Percentiles rank a stretch among this genome's conserved stretches.
These are phyloP conservation scores for Cochlearia excelsa DNA, from an alignment of 345 rosid species.

Conservation along the genomic window DNA sequence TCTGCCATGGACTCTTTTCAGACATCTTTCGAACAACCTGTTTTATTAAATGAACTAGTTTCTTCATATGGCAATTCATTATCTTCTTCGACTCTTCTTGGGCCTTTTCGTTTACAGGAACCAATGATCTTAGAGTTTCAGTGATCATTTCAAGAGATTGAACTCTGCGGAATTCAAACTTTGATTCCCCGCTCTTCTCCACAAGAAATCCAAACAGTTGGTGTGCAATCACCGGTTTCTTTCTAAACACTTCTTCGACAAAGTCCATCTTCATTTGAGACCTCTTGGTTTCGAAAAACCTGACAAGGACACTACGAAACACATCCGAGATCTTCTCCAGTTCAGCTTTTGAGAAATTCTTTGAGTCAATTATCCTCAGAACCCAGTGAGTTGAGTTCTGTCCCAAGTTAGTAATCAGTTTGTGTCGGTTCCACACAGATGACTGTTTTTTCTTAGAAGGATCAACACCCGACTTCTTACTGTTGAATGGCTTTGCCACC, in stretches of 20 bases:
- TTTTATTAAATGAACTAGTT: conserved; percentile 51
- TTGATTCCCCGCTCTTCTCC: conserved; percentile 57
- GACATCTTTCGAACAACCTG: conserved; percentile 64
- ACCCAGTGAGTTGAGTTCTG: conserved; percentile 79
- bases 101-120: conserved; percentile 37
- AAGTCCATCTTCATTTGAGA: conserved; percentile 74
- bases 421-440: conserved; percentile 67
- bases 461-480: conserved; percentile 56
- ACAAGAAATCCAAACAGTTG: conserved; percentile 56
- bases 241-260: conserved; percentile 69
- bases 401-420: conserved; percentile 63
- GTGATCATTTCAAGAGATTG: conserved; percentile 74
- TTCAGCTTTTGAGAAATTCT: conserved; percentile 50
- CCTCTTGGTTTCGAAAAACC: conserved; percentile 68
- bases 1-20: conserved; percentile 49
- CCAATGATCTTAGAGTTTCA: conserved; percentile 58
- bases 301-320: conserved; percentile 46
- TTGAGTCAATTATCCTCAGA: conserved; percentile 71
- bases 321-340: conserved; percentile 54
- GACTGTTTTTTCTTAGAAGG: conserved; percentile 71
- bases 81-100: conserved; percentile 49
- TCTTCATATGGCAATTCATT: conserved; percentile 49
- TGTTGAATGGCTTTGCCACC: conserved; percentile 90
- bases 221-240: conserved; percentile 71
- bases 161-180: conserved; percentile 69